A percentile compares a stretch with the other conserved stretches of the same genome.
phyloP scores from a whole-genome alignment of 2,329 filamentous ascomycete genomes.

The Fusarium albosuccineum region DNA sequence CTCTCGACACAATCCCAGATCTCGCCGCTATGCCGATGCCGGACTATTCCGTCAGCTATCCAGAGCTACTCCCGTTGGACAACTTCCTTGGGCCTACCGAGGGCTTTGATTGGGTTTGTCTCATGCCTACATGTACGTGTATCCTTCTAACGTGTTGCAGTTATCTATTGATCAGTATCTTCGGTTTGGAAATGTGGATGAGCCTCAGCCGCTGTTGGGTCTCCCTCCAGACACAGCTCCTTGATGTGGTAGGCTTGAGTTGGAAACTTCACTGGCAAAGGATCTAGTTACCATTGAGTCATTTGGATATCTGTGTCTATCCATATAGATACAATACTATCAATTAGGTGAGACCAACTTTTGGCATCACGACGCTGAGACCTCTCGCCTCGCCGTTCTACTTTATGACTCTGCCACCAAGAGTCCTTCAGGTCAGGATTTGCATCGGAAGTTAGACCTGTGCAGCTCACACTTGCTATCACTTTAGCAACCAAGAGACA shows the following conservation, averaged over 20 bases:
- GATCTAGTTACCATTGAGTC: too few species aligned
- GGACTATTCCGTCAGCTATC: conserved; percentile 45
- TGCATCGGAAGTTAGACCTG: conserved; percentile 10
- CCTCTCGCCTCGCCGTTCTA: too few species aligned
- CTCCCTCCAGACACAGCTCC: not conserved
- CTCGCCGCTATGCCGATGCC: conserved; percentile 26
- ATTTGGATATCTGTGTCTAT: not conserved
- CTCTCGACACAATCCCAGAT: conserved; percentile 12
- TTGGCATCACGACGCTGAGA: too few species aligned
- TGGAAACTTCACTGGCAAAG: too few species aligned
- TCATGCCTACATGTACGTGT: not conserved
- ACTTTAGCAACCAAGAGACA: conserved; percentile 18
- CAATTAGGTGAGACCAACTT: too few species aligned
- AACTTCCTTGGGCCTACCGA: conserved; percentile 51
- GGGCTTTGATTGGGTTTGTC: conserved; percentile 57
- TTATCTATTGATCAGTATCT: conserved; percentile 48
- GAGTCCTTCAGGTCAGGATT: not conserved
- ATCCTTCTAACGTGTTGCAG: conserved; percentile 31
- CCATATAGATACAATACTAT: too few species aligned
- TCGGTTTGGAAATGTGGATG: conserved; percentile 16
- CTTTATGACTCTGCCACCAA: too few species aligned
- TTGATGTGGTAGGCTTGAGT: not conserved
- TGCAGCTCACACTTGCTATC: conserved; percentile 16
- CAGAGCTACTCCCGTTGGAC: conserved; percentile 54
- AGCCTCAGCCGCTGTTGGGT: not conserved